These are phyloP conservation scores for Verticillium nubilum DNA, from an alignment of 2,329 filamentous ascomycete genomes.

Conservation along the genomic window DNA sequence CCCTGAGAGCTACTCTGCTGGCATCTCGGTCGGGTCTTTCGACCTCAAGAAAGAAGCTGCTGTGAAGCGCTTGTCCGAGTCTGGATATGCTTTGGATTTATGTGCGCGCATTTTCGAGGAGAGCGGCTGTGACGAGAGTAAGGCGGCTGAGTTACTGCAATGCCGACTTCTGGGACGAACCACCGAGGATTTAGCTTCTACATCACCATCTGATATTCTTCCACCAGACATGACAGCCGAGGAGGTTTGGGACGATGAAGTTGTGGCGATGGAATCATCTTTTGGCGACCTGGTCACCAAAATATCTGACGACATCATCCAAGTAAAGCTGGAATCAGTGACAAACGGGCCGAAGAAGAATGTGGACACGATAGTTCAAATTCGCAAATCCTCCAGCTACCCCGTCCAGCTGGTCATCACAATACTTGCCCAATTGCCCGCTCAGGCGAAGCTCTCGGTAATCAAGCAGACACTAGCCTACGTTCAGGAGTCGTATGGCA, in stretches of 20 bases:
- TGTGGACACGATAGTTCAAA: conserved; percentile 55
- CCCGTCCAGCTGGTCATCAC: conserved; percentile 66
- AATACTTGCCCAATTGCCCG: conserved; percentile 67
- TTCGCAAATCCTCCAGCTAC: conserved; percentile 69
- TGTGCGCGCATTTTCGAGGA: conserved; percentile 73
- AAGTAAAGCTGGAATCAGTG: conserved; percentile 59
- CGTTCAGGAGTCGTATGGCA: conserved; percentile 64
- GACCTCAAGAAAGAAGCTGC: conserved; percentile 77
- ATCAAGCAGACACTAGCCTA: conserved; percentile 71
- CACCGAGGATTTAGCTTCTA: neutral
- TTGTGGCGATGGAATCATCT: conserved; percentile 77
- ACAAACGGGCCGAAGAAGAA: conserved; percentile 42
- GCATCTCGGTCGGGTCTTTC: conserved; percentile 77
- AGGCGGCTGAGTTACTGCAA: conserved; percentile 77
- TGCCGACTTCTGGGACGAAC: conserved; percentile 18
- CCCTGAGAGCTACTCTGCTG: conserved; percentile 86
- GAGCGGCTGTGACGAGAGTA: conserved; percentile 65
- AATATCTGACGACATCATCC: conserved; percentile 58
- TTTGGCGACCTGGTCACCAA: conserved; percentile 68
- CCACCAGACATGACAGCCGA: conserved; percentile 35
- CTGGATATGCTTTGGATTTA: conserved; percentile 81
- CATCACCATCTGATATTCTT: conserved; percentile 11
- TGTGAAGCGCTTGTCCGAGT: conserved; percentile 73
- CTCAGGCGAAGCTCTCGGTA: conserved; percentile 89
- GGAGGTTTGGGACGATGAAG: conserved; percentile 79